Base-by-base conservation (phyloP, 1,139 yeast species). In the Pichia sp. region DNA sequence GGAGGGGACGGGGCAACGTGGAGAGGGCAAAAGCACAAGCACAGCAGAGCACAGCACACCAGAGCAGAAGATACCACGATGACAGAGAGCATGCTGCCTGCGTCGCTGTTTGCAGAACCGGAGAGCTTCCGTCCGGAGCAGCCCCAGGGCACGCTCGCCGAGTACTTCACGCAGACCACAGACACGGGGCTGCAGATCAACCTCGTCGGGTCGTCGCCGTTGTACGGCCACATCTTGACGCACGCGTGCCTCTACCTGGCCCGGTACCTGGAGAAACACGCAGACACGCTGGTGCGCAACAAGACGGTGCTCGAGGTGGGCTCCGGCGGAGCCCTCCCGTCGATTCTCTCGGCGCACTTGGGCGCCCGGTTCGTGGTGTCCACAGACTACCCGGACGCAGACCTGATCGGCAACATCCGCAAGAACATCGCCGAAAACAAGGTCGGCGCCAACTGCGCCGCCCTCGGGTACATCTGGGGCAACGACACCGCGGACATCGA, bases 211-310 rank as follows among this genome's bases (percentile, higher is more conserved):
- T 76, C 81, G 49, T 89, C 96, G 29, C 98, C 98, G 42, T 73
- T 93, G 54, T 93, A 97, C 95, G 99, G 99, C 5, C 99, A 93
- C 71, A 72, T 92, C 49, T 74, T 93, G 42, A 93, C 98, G 92
- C 90, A 93, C 68, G 97, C 98, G 1, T 96, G 97, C 52, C 82
- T 84, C 49, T 90, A 81, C 65, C 85, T 96, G 2, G 93, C 97
- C 1, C 83, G 85, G 64, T 87, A 84, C 67, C 69, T 92, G 38
- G 98, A 93, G 61, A 67, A 70, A 45, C 78, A 87, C 62, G 74
- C 86, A 0, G 72, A 69, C 0, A 76, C 76, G 29, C 69, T 86
- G 38, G 80, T 87, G 1, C 65, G 70, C 38, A 83, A 78, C 23
- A 90, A 88, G 66, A 79, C 79, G 26, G 83, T 90, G 0, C 70